These are phyloP conservation scores for Sarocladiaceae sp. DNA, from an alignment of 2,329 filamentous ascomycete genomes.

Conservation along the genomic window DNA sequence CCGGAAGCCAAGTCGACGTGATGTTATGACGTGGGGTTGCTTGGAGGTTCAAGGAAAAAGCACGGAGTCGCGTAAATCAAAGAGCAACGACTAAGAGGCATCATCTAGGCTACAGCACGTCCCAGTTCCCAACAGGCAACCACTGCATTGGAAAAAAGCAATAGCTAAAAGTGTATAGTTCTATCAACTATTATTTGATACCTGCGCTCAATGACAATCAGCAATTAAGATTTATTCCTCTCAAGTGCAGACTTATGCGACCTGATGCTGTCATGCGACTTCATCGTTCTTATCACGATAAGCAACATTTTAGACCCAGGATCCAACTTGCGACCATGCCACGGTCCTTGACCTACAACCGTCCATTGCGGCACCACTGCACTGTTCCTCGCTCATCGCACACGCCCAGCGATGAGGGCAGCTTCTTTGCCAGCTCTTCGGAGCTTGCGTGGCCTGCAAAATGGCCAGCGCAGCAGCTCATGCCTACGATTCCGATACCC, in stretches of 20 bases:
- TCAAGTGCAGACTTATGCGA: not conserved
- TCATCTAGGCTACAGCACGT: not conserved
- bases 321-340: not conserved
- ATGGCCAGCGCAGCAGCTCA: conserved; percentile 14
- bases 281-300: not conserved
- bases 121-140: too few species aligned
- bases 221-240: too few species aligned
- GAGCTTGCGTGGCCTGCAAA: conserved; percentile 18
- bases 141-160: too few species aligned
- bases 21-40: not conserved
- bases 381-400: not conserved
- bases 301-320: not conserved
- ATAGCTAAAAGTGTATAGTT: too few species aligned
- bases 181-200: too few species aligned
- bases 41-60: not conserved
- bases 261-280: not conserved
- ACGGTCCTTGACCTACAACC: not conserved
- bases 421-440: conserved; percentile 22
- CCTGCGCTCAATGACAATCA: too few species aligned
- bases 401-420: conserved; percentile 22
- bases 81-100: too few species aligned
- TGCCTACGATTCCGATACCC: conserved; percentile 26
- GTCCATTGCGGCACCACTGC: not conserved
- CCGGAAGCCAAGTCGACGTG: not conserved
- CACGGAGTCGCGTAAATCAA: not conserved